Evolutionary conservation across 352 stramenopile species (phyloP).

Genomic region (Globisporangium sylvaticum): DNA sequence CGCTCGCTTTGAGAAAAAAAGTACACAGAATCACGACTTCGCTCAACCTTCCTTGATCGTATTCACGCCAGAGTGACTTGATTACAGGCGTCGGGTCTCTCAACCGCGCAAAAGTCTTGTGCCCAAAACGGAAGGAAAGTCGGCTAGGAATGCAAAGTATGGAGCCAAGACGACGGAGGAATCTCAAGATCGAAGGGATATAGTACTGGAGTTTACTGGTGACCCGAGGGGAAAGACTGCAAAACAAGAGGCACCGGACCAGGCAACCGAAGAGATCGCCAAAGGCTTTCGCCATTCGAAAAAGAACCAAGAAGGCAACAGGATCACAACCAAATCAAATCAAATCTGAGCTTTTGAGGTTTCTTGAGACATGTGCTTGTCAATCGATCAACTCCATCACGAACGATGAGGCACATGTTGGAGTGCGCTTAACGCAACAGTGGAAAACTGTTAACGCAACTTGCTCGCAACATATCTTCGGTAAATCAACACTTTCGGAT

Average conservation of each 20-base stretch:
- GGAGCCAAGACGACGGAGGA: neutral
- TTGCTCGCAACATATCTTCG: neutral
- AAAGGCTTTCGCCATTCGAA: neutral
- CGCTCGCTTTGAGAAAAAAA: neutral
- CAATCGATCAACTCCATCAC: neutral
- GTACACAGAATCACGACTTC: neutral
- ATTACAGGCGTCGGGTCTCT: conserved; percentile 2
- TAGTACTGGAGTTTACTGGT: neutral
- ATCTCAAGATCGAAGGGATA: neutral
- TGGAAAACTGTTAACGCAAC: neutral
- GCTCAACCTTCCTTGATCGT: neutral
- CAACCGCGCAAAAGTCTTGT: neutral
- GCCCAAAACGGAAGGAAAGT: neutral
- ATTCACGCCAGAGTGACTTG: neutral
- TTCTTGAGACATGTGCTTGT: neutral
- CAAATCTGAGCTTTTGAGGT: neutral
- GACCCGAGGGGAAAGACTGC: neutral
- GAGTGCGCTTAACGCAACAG: neutral
- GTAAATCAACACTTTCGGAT: no score
- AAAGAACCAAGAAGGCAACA: neutral
- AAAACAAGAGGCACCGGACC: neutral
- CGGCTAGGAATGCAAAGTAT: neutral
- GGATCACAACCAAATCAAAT: no score
- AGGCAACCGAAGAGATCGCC: neutral
- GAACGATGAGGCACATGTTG: neutral